A percentile compares a stretch with the other conserved stretches of the same genome.
Conservation (phyloP, 805 yeast genomes). For the Scheffersomyces spartinae region DNA sequence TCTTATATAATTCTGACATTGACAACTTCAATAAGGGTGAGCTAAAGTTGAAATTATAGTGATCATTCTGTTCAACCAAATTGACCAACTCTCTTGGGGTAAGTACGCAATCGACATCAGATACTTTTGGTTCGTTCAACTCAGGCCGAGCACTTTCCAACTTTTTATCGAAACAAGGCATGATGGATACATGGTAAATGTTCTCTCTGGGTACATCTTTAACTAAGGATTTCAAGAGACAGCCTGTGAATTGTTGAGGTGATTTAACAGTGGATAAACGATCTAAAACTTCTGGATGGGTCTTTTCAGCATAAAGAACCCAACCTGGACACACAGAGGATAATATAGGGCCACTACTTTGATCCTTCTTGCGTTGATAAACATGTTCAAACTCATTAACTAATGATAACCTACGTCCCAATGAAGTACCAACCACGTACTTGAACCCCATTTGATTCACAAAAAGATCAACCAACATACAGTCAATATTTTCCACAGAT, state of each 20-base stretch:
- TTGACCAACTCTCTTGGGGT: conserved; percentile 83
- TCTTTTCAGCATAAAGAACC: conserved; percentile 91
- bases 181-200: conserved; percentile 72
- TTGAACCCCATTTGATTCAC: conserved; percentile 50
- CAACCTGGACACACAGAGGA: conserved; percentile 91
- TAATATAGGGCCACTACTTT: conserved; percentile 37
- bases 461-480: conserved; percentile 46
- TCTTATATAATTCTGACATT: conserved; percentile 11
- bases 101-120: conserved; percentile 87
- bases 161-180: conserved; percentile 98
- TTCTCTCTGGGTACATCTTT: conserved; percentile 20
- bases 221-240: conserved; percentile 47
- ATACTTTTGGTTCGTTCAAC: conserved; percentile 17
- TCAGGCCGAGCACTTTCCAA: conserved; percentile 88
- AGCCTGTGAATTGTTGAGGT: conserved; percentile 90
- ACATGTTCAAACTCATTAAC: conserved; percentile 25
- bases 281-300: conserved; percentile 77
- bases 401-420: conserved; percentile 65
- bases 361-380: conserved; percentile 27
- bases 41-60: conserved; percentile 16
- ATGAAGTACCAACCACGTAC: conserved; percentile 73
- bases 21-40: conserved; percentile 2
- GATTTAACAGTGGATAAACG: conserved; percentile 65
- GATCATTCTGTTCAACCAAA: conserved; percentile 42
- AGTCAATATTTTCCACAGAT: conserved; percentile 47